phyloP scores from a whole-genome alignment of 768 basidiomycete genomes.

The Psilocybe cubensis region DNA sequence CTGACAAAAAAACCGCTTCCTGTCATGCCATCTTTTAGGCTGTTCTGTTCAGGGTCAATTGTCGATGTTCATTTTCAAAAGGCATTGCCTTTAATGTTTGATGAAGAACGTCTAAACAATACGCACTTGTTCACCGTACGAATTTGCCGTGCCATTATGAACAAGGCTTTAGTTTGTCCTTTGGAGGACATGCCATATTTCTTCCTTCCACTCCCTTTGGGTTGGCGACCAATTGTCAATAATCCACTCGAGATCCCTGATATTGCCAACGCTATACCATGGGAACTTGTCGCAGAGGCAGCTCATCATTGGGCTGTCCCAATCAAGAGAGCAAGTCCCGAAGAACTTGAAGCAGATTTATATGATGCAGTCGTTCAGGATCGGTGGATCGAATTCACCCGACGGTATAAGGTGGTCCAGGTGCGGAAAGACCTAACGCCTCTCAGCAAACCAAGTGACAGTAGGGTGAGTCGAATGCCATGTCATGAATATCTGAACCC shows the following conservation, averaged over 20 bases:
- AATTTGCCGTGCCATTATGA: conserved; percentile 61
- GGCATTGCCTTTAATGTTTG: conserved; percentile 52
- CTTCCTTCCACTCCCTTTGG: conserved; percentile 58
- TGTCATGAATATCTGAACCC: background rate
- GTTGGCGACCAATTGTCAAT: conserved; percentile 38
- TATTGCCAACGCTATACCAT: conserved; percentile 56
- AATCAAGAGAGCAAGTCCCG: conserved; percentile 41
- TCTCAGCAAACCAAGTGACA: conserved; percentile 68
- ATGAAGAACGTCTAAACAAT: conserved; percentile 45
- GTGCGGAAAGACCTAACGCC: conserved; percentile 74
- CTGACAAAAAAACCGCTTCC: conserved; percentile 74
- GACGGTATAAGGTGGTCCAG: conserved; percentile 61
- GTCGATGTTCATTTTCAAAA: conserved; percentile 46
- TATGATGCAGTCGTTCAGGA: conserved; percentile 77
- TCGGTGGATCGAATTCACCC: conserved; percentile 74
- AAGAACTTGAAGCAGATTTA: conserved; percentile 47
- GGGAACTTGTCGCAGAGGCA: conserved; percentile 61
- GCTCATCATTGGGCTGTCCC: conserved; percentile 55
- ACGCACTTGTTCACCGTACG: conserved; percentile 68
- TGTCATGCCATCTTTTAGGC: conserved; percentile 50
- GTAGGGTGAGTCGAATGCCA: conserved; percentile 53
- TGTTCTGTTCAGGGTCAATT: conserved; percentile 60
- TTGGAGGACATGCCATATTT: conserved; percentile 64
- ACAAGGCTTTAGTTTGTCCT: conserved; percentile 67
- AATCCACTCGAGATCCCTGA: conserved; percentile 32